phyloP scores from a whole-genome alignment of 768 basidiomycete species.

The Mycena filopes region DNA sequence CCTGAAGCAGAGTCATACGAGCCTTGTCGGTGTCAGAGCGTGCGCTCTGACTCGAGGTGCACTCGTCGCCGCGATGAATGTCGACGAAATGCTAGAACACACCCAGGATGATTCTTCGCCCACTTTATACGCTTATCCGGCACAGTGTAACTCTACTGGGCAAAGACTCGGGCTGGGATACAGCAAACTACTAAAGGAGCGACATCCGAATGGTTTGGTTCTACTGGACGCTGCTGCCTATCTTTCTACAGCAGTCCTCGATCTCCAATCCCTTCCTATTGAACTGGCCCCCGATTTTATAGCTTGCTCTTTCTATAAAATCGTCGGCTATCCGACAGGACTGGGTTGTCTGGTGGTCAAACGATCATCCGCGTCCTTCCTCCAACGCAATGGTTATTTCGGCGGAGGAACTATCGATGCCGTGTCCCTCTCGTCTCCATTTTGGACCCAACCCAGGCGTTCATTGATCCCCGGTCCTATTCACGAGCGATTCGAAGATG shows the following conservation, averaged over 20 bases:
- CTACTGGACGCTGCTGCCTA: conserved; percentile 69
- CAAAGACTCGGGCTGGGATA: conserved; percentile 29
- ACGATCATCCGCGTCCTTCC: conserved; percentile 51
- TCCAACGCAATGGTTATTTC: conserved; percentile 63
- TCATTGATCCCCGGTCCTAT: conserved; percentile 22
- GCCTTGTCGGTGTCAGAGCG: conserved; percentile 64
- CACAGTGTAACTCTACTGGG: conserved; percentile 35
- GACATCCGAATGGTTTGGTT: conserved; percentile 13
- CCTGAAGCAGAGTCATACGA: conserved; percentile 66
- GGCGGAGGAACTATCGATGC: conserved; percentile 66
- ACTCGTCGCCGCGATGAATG: conserved; percentile 55
- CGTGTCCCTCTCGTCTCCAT: conserved; percentile 58
- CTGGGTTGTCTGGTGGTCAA: conserved; percentile 65
- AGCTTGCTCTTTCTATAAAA: conserved; percentile 69
- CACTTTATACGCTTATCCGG: conserved; percentile 28
- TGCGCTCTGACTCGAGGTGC: conserved; percentile 55
- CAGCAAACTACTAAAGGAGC: conserved; percentile 16
- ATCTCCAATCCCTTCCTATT: conserved; percentile 42
- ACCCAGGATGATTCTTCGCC: conserved; percentile 43
- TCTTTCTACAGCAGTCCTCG: conserved; percentile 61
- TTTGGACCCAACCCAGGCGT: conserved; percentile 28
- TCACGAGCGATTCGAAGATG: conserved; percentile 32
- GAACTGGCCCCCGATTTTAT: conserved; percentile 63
- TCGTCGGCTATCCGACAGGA: conserved; percentile 68
- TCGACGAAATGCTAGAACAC: conserved; percentile 54